Percentiles rank a stretch among this genome's conserved stretches.
Conservation (phyloP, 495 filamentous ascomycete genomes). For the Penicillium cataractarum region DNA sequence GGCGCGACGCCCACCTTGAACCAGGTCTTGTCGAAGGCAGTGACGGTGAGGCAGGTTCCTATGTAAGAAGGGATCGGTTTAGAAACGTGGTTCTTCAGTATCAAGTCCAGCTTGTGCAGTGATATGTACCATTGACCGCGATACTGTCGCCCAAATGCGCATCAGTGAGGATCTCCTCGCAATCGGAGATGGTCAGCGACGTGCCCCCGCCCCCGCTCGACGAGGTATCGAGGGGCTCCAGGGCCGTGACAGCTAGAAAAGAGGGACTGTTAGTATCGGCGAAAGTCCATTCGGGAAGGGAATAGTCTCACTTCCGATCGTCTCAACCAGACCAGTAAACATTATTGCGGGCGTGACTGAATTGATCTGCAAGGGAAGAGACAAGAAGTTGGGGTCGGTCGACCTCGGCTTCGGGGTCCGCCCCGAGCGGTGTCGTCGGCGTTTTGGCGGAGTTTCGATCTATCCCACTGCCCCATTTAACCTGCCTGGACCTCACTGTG, state of each 20-base stretch:
- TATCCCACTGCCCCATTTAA: slow-evolving; percentile 26
- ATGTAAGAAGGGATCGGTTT: slow-evolving; percentile 13
- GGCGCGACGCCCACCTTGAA: slow-evolving; percentile 97
- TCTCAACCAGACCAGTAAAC: slow-evolving; percentile 98
- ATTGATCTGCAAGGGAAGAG: slow-evolving; percentile 23
- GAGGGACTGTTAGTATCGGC: slow-evolving; percentile 18
- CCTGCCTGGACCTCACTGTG: neutral
- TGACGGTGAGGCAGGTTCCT: slow-evolving; percentile 90
- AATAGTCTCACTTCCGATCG: slow-evolving; percentile 75
- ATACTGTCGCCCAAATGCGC: slow-evolving; percentile 90
- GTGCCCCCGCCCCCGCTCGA: slow-evolving; percentile 73
- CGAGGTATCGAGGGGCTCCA: slow-evolving; percentile 78
- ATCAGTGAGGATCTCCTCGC: slow-evolving; percentile 75
- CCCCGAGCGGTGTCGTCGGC: slow-evolving; percentile 37
- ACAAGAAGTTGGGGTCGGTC: slow-evolving; percentile 21
- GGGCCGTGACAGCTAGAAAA: slow-evolving; percentile 71
- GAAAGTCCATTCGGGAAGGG: neutral
- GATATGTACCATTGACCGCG: slow-evolving; percentile 73
- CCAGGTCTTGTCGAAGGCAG: slow-evolving; percentile 63
- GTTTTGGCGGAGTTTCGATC: slow-evolving; percentile 36
- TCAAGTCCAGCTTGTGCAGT: neutral
- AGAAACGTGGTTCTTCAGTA: neutral
- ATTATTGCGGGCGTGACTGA: slow-evolving; percentile 54
- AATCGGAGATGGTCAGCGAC: slow-evolving; percentile 82
- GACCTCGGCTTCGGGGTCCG: slow-evolving; percentile 39